Percentiles rank a stretch among this genome's conserved stretches.
phyloP scores from a whole-genome alignment of 2,329 filamentous ascomycete genomes.

The Ophiostoma angusticollis region DNA sequence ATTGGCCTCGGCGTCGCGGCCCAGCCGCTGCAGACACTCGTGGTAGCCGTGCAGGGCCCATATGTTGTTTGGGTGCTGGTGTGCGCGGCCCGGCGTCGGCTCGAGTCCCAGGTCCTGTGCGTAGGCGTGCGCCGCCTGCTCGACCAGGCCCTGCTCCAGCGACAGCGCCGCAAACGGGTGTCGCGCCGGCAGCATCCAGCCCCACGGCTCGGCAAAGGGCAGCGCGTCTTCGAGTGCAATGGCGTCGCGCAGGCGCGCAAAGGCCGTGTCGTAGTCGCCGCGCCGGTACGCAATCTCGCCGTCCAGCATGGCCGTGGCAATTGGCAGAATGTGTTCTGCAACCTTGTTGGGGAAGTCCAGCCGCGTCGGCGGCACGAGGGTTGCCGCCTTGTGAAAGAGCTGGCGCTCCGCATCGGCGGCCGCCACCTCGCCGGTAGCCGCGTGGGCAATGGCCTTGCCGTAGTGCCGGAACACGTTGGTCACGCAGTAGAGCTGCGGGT shows the following conservation, averaged over 20 bases:
- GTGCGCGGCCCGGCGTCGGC: conserved; percentile 19
- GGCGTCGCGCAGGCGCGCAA: conserved; percentile 32
- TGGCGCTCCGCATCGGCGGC: conserved; percentile 21
- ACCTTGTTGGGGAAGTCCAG: conserved; percentile 14
- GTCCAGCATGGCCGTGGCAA: conserved; percentile 39
- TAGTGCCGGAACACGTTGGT: conserved; percentile 43
- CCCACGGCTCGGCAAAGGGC: conserved; percentile 45
- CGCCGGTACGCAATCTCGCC: conserved; percentile 47
- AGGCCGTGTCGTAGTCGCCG: conserved; percentile 36
- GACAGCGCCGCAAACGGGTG: conserved; percentile 44
- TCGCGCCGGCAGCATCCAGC: conserved; percentile 45
- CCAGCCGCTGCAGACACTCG: conserved; percentile 39
- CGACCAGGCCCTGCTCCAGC: conserved; percentile 36
- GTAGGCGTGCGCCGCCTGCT: conserved; percentile 31
- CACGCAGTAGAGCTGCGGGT: conserved; percentile 36
- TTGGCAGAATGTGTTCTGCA: conserved; percentile 13
- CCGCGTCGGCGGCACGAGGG: conserved; percentile 22
- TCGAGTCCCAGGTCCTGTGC: conserved; percentile 30
- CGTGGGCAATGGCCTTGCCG: conserved; percentile 39
- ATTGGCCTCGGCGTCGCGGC: conserved; percentile 12
- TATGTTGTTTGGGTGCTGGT: conserved; percentile 42
- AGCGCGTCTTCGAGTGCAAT: conserved; percentile 38
- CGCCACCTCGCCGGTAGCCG: conserved; percentile 30
- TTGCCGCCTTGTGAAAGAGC: conserved; percentile 10
- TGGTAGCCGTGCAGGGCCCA: conserved; percentile 48